A percentile compares a stretch with the other conserved stretches of the same genome.
Conservation (phyloP, 352 stramenopile genomes). For the Globisporangium irregulare region DNA sequence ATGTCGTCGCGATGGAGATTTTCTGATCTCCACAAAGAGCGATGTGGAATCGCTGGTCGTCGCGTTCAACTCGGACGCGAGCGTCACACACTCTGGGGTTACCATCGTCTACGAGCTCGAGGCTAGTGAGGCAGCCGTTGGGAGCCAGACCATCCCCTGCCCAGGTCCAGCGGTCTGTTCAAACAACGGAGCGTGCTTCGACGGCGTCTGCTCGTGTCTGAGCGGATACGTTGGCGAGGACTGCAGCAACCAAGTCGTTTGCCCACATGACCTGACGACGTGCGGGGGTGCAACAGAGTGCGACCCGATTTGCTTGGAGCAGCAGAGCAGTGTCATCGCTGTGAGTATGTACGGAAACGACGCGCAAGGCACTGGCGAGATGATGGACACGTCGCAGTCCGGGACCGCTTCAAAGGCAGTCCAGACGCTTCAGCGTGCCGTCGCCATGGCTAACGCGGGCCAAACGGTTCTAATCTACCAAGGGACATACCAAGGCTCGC, state of each 20-base stretch:
- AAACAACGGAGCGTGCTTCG: conserved; percentile 42
- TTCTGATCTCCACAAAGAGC: conserved; percentile 29
- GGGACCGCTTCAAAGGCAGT: conserved; percentile 58
- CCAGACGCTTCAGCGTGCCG: conserved; percentile 36
- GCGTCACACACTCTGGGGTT: conserved; percentile 40
- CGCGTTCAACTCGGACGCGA: conserved; percentile 40
- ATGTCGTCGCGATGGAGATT: conserved; percentile 40
- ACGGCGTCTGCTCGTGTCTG: conserved; percentile 47
- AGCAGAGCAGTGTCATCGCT: conserved; percentile 33
- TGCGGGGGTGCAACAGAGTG: conserved; percentile 30
- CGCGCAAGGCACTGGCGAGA: conserved; percentile 43
- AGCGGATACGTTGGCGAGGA: conserved; percentile 60
- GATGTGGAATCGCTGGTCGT: conserved; percentile 34
- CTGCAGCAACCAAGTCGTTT: conserved; percentile 56
- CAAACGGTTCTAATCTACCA: conserved; percentile 56
- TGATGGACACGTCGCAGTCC: conserved; percentile 42
- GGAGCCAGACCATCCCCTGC: conserved; percentile 27
- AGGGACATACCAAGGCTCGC: conserved; percentile 27
- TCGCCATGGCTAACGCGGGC: conserved; percentile 26
- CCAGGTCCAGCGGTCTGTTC: conserved; percentile 38
- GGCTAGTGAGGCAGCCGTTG: background rate
- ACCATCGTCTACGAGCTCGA: conserved; percentile 39
- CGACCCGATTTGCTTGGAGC: conserved; percentile 38
- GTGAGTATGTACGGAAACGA: conserved; percentile 55
- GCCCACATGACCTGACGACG: conserved; percentile 27